These are phyloP conservation scores for Citrus glauca DNA, from an alignment of 345 rosid species.

Conservation along the genomic window DNA sequence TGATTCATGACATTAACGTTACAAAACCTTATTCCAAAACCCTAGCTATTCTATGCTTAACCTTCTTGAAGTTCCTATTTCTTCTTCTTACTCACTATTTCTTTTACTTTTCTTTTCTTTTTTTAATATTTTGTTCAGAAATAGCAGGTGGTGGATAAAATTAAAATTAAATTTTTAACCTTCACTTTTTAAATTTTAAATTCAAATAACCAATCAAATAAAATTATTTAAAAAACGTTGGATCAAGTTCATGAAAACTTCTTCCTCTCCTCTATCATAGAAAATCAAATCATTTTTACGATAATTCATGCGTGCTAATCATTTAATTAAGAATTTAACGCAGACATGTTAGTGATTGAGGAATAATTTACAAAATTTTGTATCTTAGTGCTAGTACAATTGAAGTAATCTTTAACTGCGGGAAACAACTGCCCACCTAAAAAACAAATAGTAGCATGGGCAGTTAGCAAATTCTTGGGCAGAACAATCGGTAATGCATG, in stretches of 20 bases:
- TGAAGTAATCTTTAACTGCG: background rate
- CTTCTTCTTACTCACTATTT: background rate
- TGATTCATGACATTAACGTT: background rate
- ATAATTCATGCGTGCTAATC: background rate
- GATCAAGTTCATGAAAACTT: too few species aligned
- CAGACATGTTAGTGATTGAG: background rate
- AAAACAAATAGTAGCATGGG: background rate
- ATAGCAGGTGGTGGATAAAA: too few species aligned
- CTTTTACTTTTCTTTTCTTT: background rate
- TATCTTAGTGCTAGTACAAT: background rate
- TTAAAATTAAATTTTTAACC: too few species aligned
- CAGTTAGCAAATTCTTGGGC: background rate
- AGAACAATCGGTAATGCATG: background rate
- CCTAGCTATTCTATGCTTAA: too few species aligned
- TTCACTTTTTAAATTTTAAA: too few species aligned
- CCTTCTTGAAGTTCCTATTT: background rate
- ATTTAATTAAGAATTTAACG: background rate
- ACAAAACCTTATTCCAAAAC: background rate
- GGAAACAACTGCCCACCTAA: background rate
- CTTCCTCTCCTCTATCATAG: too few species aligned
- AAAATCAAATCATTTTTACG: too few species aligned
- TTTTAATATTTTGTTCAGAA: too few species aligned
- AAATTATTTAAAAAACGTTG: too few species aligned
- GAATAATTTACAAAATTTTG: background rate
- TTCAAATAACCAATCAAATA: too few species aligned